Base-by-base conservation (phyloP, 2,329 filamentous ascomycete genomes). In the Colletotrichum gloeosporioides region DNA sequence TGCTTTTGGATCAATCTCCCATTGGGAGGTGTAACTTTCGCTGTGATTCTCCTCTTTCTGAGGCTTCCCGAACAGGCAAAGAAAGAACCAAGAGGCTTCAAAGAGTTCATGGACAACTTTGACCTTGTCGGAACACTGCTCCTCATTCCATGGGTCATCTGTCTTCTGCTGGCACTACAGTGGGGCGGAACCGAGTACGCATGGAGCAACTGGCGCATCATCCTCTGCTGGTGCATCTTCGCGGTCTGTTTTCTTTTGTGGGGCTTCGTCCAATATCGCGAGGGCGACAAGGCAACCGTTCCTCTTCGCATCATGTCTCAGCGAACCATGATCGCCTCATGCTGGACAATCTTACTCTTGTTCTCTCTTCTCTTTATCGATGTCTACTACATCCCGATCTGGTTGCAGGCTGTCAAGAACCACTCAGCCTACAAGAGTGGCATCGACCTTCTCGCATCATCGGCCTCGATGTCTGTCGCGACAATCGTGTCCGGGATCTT, bases 241-340 rank as follows among this genome's bases (percentile, higher is more conserved):
- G 86, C 91, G 78, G 84, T 90, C 29, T 88, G 90, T 1, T 86
- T 87, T 36, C 85, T 91, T 55, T 81, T 90, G 73, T 89, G 86
- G 78, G 83, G 91, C 16, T 82, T 92, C 16, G 84, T 92, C 4
- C 87, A 92, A 78, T 92, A 88, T 86, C 90, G 89, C 12, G 90
- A 90, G 10, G 84, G 86, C 34, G 81, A 87, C 31, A 88, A 89
- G 69, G 67, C 89, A 3, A 92, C 90, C 88, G 83, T 80, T 71
- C 86, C 84, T 80, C 82, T 85, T 12, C 83, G 82, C n/a, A 85
- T 90, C 64, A 88, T 91, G 36, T 89, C 22, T 6, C 55, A 76
- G 10, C 65, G 8, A 15, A 61, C 18, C 6, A 69, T 69, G 44
- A 55, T 44, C 22, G 55, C 57, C 1, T n/a, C 64, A 8, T 49